These are phyloP conservation scores for Adenanthera pavonina DNA, from an alignment of 306 rosid genomes.

Conservation along the genomic window DNA sequence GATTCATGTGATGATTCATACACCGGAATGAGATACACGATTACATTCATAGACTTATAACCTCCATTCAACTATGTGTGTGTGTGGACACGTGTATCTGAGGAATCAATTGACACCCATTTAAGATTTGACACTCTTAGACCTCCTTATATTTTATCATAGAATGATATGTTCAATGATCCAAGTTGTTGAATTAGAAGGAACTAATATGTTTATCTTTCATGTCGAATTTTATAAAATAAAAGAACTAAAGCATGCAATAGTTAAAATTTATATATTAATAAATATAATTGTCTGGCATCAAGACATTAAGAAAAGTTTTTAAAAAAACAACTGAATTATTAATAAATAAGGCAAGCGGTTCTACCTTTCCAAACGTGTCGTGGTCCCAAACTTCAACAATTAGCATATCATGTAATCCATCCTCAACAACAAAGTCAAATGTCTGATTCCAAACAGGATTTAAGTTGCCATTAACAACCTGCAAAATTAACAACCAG, in stretches of 20 bases:
- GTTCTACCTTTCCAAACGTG: conserved; percentile 92
- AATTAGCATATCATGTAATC: conserved; percentile 92
- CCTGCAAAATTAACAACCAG: conserved; percentile 56
- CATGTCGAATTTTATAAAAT: not conserved
- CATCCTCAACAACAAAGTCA: conserved; percentile 96
- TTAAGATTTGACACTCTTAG: not conserved
- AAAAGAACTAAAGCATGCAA: not conserved
- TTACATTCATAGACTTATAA: too few relatives aligned
- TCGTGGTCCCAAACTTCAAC: conserved; percentile 93
- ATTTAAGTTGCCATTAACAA: conserved; percentile 87
- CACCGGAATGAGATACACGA: too few relatives aligned
- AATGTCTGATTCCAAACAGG: conserved; percentile 98
- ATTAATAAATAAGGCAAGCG: not conserved
- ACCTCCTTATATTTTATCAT: not conserved
- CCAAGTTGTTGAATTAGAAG: not conserved
- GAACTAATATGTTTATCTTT: not conserved
- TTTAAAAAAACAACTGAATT: conserved; percentile 3
- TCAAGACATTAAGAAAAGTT: conserved; percentile 1
- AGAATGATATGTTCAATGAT: not conserved
- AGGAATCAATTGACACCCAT: too few relatives aligned
- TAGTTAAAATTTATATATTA: not conserved
- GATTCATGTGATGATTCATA: too few relatives aligned
- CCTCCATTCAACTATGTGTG: too few relatives aligned
- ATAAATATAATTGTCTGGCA: conserved; percentile 2
- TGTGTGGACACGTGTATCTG: too few relatives aligned